These are phyloP conservation scores for Elymus sibiricus DNA, from an alignment of 176 grass and related monocot species.

Conservation along the genomic window DNA sequence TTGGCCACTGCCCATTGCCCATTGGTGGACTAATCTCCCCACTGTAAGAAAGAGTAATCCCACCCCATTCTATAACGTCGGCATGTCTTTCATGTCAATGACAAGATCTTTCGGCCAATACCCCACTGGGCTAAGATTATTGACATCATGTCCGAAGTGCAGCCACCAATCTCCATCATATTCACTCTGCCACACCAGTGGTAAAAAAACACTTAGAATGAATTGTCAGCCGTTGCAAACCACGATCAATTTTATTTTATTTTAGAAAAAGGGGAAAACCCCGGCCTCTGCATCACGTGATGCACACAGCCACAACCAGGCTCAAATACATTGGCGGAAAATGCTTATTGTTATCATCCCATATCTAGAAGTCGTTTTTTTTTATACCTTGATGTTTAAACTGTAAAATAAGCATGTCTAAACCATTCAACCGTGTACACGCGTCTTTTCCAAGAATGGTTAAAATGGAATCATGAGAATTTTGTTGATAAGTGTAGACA, in stretches of 20 bases:
- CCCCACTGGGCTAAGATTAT: neutral
- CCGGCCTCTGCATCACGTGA: too few relatives aligned
- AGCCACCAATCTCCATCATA: slow-evolving; percentile 26
- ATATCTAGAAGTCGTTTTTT: neutral
- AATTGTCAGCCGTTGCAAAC: neutral
- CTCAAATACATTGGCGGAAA: neutral
- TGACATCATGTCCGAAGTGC: neutral
- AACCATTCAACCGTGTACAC: neutral
- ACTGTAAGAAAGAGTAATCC: neutral
- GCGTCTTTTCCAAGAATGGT: too few relatives aligned
- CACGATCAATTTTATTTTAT: neutral
- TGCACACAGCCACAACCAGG: too few relatives aligned
- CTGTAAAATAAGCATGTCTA: neutral
- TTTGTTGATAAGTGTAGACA: too few relatives aligned
- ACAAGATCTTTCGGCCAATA: neutral
- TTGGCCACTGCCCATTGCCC: slow-evolving; percentile 20
- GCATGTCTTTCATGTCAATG: neutral
- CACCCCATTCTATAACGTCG: neutral
- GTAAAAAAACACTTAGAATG: neutral
- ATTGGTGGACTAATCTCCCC: neutral
- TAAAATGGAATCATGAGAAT: too few relatives aligned
- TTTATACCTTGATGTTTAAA: neutral
- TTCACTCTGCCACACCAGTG: neutral
- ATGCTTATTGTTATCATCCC: neutral
- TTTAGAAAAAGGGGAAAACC: too few relatives aligned